phyloP scores from a whole-genome alignment of 495 filamentous ascomycete species.

The Podospora conica region DNA sequence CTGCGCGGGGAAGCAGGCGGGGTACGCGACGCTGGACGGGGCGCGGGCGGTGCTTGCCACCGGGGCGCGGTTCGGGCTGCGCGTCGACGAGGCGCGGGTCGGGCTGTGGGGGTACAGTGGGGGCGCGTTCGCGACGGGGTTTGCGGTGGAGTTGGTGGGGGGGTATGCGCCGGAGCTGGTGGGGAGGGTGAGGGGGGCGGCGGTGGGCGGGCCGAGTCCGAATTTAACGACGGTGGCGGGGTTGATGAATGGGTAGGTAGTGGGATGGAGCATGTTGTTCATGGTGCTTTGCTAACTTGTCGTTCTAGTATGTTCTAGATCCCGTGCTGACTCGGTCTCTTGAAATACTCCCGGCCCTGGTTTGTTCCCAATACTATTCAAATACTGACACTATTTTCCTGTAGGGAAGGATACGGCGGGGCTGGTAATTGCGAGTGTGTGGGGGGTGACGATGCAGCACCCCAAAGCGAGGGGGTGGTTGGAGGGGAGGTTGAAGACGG shows the following conservation, averaged over 20 bases:
- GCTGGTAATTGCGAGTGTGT: conserved; percentile 18
- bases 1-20: conserved; percentile 36
- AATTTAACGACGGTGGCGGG: conserved; percentile 28
- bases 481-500: conserved; percentile 15
- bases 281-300: too few species aligned
- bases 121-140: conserved; percentile 49
- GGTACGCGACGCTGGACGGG: conserved; percentile 43
- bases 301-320: too few species aligned
- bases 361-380: too few species aligned
- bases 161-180: conserved; percentile 50
- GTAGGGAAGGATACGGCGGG: conserved; percentile 20
- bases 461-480: conserved; percentile 15
- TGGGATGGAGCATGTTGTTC: too few species aligned
- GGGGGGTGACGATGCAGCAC: conserved; percentile 26
- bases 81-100: conserved; percentile 14
- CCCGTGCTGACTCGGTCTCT: too few species aligned
- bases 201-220: conserved; percentile 42
- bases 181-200: conserved; percentile 40
- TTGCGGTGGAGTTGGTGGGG: conserved; percentile 46
- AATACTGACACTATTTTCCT: too few species aligned
- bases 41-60: conserved; percentile 37
- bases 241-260: conserved; percentile 19
- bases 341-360: too few species aligned
- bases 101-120: conserved; percentile 54
- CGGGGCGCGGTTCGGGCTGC: conserved; percentile 5